Percentiles rank a stretch among this genome's conserved stretches.
Conservation (phyloP, 164 flowering plant genomes). For the Annona squamosa region DNA sequence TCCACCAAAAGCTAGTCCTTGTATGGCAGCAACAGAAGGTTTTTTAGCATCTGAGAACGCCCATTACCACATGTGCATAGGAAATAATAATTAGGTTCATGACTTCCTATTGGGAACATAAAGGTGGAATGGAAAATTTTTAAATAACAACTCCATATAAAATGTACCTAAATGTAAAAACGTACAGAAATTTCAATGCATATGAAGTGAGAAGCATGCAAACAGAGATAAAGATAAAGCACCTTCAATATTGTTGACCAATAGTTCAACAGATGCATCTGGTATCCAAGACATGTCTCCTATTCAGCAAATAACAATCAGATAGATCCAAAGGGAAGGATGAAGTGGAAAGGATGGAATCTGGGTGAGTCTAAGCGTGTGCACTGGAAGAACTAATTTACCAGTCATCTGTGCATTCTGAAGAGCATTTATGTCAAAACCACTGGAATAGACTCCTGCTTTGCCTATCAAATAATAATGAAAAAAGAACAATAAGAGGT, state of each 20-base stretch:
- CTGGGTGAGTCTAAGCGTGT: background rate
- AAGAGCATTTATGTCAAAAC: constrained; percentile 77
- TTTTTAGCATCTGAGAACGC: constrained; percentile 56
- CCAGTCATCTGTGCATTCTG: constrained; percentile 56
- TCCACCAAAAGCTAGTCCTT: constrained; percentile 96
- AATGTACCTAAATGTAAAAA: background rate
- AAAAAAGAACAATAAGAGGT: background rate
- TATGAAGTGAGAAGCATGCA: background rate
- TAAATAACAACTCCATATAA: background rate
- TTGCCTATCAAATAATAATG: constrained; percentile 40
- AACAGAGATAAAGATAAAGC: constrained; percentile 2
- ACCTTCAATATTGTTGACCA: constrained; percentile 82
- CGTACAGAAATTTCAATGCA: background rate
- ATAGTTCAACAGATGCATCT: constrained; percentile 61
- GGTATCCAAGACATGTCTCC: constrained; percentile 69
- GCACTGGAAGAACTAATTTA: constrained; percentile 14
- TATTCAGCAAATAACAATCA: constrained; percentile 28
- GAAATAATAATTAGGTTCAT: constrained; percentile 4
- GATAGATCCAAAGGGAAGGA: background rate
- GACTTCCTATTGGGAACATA: background rate
- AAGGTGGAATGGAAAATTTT: background rate
- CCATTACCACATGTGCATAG: constrained; percentile 7
- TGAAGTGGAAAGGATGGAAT: background rate
- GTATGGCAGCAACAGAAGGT: constrained; percentile 84
- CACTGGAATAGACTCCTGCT: constrained; percentile 73